Conservation (phyloP, 1,284 basidiomycete species). For the Hymenochaete sp. region DNA sequence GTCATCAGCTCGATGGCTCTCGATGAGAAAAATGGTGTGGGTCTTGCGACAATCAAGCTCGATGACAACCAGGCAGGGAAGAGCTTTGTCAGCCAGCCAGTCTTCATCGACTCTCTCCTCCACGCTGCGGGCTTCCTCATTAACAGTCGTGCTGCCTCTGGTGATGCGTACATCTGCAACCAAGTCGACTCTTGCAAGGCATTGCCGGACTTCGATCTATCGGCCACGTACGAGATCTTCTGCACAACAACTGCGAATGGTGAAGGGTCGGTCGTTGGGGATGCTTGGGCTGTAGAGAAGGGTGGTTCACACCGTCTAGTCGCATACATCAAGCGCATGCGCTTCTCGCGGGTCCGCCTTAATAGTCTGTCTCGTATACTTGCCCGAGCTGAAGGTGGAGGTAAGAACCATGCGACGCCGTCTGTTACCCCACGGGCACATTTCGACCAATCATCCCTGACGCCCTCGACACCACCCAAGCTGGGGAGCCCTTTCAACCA, state of each 20-base stretch:
- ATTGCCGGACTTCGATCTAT: conserved; percentile 32
- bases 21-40: conserved; percentile 40
- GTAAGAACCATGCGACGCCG: too few relatives aligned
- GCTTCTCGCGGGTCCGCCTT: conserved; percentile 46
- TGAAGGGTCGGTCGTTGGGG: conserved; percentile 35
- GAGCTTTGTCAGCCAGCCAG: conserved; percentile 37
- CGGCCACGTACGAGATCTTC: conserved; percentile 41
- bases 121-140: conserved; percentile 62
- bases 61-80: conserved; percentile 28
- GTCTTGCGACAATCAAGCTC: conserved; percentile 40
- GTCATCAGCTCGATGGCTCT: conserved; percentile 48
- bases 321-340: conserved; percentile 45
- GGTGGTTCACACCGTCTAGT: conserved; percentile 34
- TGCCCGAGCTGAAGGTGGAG: too few relatives aligned
- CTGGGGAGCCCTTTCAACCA: conserved; percentile 13
- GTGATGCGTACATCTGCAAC: conserved; percentile 56
- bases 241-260: conserved; percentile 39
- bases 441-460: conserved; percentile 1
- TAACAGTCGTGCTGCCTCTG: conserved; percentile 42
- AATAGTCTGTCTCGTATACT: conserved; percentile 39
- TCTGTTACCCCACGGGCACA: not conserved
- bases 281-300: conserved; percentile 41
- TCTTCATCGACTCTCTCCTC: conserved; percentile 60
- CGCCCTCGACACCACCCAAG: conserved; percentile 9
- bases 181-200: conserved; percentile 42